Evolutionary conservation across 371 early-diverging fungal species (phyloP), one percentile per base, ranked within the genome.

Genomic region (Mucor indicus): DNA sequence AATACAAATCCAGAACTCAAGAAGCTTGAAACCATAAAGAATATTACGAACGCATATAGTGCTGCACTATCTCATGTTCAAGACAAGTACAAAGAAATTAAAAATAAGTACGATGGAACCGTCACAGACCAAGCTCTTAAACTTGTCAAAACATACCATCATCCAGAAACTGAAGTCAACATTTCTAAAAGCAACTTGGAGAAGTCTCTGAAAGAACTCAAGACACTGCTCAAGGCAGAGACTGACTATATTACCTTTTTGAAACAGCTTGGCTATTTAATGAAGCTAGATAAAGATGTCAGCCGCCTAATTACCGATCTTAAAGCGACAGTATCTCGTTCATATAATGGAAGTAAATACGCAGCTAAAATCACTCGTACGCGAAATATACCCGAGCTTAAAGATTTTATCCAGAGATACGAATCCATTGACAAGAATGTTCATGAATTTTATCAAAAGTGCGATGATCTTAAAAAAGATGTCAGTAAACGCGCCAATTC

Each of bases 1-100:
- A 50, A 20, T n/a, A 44, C 62, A 10, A 69, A 62, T 41, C 73
- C 73, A 5, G 67, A 61, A n/a, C 44, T 67, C 11, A 72, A 72
- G 36, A 70, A 64, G 23, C 29, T 58, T 0, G 59, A 69, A 2
- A 39, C 69, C 0, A 67, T 72, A 30, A 59, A 69, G 8, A 57
- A 51, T 3, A 57, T 69, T 9, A 55, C 64, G 10, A 62, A 56
- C 20, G 60, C 64, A 4, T 72, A 69, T 22, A 59, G 53, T n/a
- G 59, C 61, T 5, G 67, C 62, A 1, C 31, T 72, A 11, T 38
- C 46, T 9, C 62, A 59, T 24, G 57, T 62, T 15, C 57, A 60
- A 21, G 62, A 68, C 10, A 53, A 52, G 8, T 61, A 64, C 38
- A 50, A 49, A 12, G 60, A 60, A 25, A 57, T 67, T 41, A 69